Percentiles rank a stretch among this genome's conserved stretches.
phyloP scores from a whole-genome alignment of 148 eudicot genomes.

The Rhododendron williamsianum region DNA sequence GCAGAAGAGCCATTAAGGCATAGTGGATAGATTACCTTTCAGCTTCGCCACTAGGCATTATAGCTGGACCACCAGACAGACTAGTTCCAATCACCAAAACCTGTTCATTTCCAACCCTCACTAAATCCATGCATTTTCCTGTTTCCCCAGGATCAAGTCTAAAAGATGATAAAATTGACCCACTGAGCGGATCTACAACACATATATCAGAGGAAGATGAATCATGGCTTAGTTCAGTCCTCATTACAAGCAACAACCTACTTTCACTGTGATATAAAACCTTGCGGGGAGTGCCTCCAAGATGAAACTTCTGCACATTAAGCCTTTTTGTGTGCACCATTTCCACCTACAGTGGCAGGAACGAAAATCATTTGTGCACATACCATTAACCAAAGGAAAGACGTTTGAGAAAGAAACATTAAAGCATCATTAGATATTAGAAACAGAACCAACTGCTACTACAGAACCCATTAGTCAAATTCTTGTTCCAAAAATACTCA shows the following conservation, averaged over 20 bases:
- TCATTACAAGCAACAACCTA: conserved; percentile 73
- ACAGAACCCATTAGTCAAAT: neutral
- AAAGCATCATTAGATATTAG: neutral
- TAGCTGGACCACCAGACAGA: conserved; percentile 78
- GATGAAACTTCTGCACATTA: conserved; percentile 92
- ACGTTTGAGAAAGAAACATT: neutral
- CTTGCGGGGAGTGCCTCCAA: conserved; percentile 91
- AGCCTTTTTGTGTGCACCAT: conserved; percentile 88
- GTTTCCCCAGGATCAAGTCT: conserved; percentile 79
- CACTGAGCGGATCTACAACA: conserved; percentile 86
- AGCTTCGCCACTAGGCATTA: conserved; percentile 97
- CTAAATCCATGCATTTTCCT: conserved; percentile 83
- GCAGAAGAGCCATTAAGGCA: neutral
- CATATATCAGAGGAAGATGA: conserved; percentile 83
- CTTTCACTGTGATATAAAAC: conserved; percentile 89
- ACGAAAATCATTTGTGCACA: neutral
- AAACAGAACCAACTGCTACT: neutral
- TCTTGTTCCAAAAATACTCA: neutral
- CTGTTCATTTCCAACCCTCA: conserved; percentile 68
- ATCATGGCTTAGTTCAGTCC: conserved; percentile 70
- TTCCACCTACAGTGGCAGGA: conserved; percentile 60
- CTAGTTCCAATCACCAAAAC: conserved; percentile 90
- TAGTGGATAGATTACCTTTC: conserved; percentile 60
- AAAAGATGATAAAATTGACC: conserved; percentile 74
- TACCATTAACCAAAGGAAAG: neutral